Evolutionary conservation across 306 rosid species (phyloP).

Genomic region (Cucurbita pepo): DNA sequence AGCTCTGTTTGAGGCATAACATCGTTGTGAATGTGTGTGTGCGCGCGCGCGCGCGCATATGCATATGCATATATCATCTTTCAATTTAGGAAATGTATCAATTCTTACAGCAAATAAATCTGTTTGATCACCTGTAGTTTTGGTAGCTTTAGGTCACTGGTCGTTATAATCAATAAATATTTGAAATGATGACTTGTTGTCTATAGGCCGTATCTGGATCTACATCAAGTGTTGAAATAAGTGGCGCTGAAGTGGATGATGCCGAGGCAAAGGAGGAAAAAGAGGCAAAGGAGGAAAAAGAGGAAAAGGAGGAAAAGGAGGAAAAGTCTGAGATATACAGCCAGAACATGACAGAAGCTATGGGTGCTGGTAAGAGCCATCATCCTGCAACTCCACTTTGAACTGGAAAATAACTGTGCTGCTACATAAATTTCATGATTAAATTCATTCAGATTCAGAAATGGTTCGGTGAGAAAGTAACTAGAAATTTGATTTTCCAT

Average conservation of each 20-base stretch:
- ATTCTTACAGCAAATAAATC: not conserved
- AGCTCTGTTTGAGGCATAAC: not conserved
- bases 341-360: slow-evolving; percentile 73
- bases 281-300: slow-evolving; percentile 16
- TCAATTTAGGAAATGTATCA: not conserved
- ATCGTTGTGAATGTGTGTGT: not conserved
- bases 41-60: too few species aligned
- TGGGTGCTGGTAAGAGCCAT: slow-evolving; percentile 85
- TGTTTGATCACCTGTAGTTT: not conserved
- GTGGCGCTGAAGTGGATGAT: slow-evolving; percentile 28
- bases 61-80: too few species aligned
- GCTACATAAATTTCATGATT: not conserved
- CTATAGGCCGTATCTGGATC: slow-evolving; percentile 68
- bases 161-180: not conserved
- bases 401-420: not conserved
- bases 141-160: not conserved
- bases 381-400: not conserved
- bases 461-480: not conserved
- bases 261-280: slow-evolving; percentile 23
- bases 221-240: slow-evolving; percentile 38
- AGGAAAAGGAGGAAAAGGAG: slow-evolving; percentile 27
- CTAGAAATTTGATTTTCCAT: not conserved
- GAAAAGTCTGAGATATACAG: slow-evolving; percentile 68
- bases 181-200: slow-evolving; percentile 3
- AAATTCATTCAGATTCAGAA: not conserved